Base-by-base conservation (phyloP, 2,329 filamentous ascomycete species). In the Monilinia vaccinii-corymbosi region DNA sequence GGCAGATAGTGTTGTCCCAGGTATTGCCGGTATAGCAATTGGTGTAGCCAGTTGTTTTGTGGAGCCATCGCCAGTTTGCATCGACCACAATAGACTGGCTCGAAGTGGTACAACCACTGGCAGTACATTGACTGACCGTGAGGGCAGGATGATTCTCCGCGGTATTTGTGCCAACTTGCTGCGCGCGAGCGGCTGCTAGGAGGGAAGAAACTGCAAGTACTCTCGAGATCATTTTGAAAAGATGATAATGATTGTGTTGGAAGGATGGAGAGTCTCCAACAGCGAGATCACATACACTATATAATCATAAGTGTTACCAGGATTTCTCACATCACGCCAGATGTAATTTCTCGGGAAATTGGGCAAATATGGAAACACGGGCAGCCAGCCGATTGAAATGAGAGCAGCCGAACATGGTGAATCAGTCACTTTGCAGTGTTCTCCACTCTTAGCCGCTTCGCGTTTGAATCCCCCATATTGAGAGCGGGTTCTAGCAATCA, bases 21-120 rank as follows among this genome's bases (percentile, higher is more conserved):
- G 70, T 70, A 65, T 80, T 76, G 71, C 78, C 73, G 40, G 71
- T 73, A 66, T 75, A 75, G 69, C 74, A 75, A 63, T 72, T 73
- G 61, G 67, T 71, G 32, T 75, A 78, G 47, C 76, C 75, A 21
- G 64, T 66, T 45, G 72, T 75, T 38, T 73, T 71, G 71, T 83
- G 80, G 58, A 82, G 72, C 81, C 81, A 84, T 65, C 81, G 78
- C 80, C 81, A 84, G 74, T 83, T 83, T 64, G 79, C 67, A 64
- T 84, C 81, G 65, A 83, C 71, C 44, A 79, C 77, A 61, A 84
- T 75, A 44, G 77, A 77, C 40, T 76, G 77, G 58, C 72, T 71
- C 60, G 78, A 74, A 36, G 73, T 75, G 3, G 75, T 76, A 71
- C 81, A 83, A 58, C 78, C 76, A 47, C 70, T 72, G 23, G 71